A percentile compares a stretch with the other conserved stretches of the same genome.
phyloP scores from a whole-genome alignment of 202 grass and related monocot genomes.

The Panicum virgatum region DNA sequence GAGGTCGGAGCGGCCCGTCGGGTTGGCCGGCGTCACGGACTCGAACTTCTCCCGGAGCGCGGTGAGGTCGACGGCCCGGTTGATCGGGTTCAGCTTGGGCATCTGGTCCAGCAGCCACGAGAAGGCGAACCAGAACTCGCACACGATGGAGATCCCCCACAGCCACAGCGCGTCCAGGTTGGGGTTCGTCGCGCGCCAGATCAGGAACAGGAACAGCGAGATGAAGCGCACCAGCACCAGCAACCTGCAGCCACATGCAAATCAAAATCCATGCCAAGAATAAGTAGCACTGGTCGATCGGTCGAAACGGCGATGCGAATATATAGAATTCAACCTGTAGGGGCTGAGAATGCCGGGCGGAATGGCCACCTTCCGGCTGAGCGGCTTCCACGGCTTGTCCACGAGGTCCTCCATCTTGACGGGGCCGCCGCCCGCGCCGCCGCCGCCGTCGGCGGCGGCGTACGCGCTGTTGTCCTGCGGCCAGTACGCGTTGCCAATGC shows the following conservation, averaged over 20 bases:
- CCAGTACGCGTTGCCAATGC: constrained; percentile 80
- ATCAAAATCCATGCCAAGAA: too few relatives aligned
- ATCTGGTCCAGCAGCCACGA: constrained; percentile 87
- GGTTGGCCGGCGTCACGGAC: constrained; percentile 56
- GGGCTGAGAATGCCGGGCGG: constrained; percentile 79
- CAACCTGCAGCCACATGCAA: constrained; percentile 6
- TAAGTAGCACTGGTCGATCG: too few relatives aligned
- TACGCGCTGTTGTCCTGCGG: constrained; percentile 54
- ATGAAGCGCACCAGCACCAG: constrained; percentile 65
- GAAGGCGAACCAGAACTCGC: constrained; percentile 95
- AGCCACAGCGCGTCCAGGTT: constrained; percentile 81
- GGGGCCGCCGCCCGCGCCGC: constrained; percentile 34
- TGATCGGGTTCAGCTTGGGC: constrained; percentile 85
- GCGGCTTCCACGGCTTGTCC: constrained; percentile 83
- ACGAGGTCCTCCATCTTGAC: constrained; percentile 66
- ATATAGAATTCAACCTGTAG: constrained; percentile 76
- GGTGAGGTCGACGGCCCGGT: constrained; percentile 66
- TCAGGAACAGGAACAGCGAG: constrained; percentile 69
- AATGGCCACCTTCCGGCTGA: constrained; percentile 78
- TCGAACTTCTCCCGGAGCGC: constrained; percentile 92
- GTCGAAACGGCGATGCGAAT: too few relatives aligned
- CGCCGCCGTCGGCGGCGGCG: constrained; percentile 19
- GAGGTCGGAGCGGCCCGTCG: constrained; percentile 74
- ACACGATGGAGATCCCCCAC: constrained; percentile 93
- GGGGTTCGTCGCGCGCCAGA: constrained; percentile 74